Base-by-base conservation (phyloP, 176 grass and related monocot species). In the Otatea glauca region DNA sequence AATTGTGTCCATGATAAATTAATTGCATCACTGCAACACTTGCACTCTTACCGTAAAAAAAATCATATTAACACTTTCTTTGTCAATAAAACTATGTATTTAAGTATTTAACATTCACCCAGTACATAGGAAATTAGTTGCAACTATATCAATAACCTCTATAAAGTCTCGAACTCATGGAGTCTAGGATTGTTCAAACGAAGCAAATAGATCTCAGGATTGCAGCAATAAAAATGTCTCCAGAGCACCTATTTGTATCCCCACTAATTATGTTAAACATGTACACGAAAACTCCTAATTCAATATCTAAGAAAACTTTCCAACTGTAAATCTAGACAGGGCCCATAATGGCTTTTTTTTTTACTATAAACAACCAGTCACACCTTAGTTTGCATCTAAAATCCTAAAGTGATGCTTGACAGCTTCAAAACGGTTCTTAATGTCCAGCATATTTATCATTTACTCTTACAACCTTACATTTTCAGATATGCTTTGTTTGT, bases 371-470 rank as follows among this genome's bases (percentile, higher is more conserved):
- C 24, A 77, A 60, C 34, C 23, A 42, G 42, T 42, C 9, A n/a
- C 8, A 69, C 10, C 11, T 50, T 48, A 48, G 2, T 58, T 42
- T 43, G 38, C 37, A 77, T 42, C 39, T 60, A 55, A 21, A 61
- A 25, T 21, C 12, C n/a, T 61, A 23, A 77, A 61, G 41, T 61
- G 35, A 75, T 70, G 8, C 38, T 70, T 44, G 48, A 75, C 73
- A 56, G 32, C 16, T 55, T 58, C 50, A 23, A 23, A 32, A 17
- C 2, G 5, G 17, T 68, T 35, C 35, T 68, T 41, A 21, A 17
- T 18, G 41, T 42, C 11, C 56, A 25, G 6, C n/a, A 75, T 34
- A 9, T n/a, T 20, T 38, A 20, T 67, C 15, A 38, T 67, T 1
- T 29, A 1, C 34, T 67, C 34, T 39, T 38, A 38, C 34, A 39